phyloP scores from a whole-genome alignment of 305 asterid genomes.

The Fraxinus xanthoxyloides region DNA sequence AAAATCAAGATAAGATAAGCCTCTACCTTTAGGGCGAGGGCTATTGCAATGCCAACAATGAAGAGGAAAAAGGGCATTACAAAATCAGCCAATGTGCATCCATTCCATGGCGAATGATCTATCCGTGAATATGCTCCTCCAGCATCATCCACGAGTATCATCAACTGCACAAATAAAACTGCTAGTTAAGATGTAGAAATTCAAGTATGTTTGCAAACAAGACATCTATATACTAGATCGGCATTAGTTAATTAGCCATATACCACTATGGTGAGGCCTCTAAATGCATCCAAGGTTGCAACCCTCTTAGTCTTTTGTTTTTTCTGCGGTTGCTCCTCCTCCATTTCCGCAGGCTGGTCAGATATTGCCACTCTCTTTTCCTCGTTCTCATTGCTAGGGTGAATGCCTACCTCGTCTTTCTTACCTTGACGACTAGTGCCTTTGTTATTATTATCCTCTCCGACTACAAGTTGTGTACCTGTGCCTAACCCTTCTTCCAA shows the following conservation, averaged over 20 bases:
- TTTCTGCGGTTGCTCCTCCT: slow-evolving; percentile 28
- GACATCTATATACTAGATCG: neutral
- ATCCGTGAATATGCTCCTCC: slow-evolving; percentile 66
- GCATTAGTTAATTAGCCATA: neutral
- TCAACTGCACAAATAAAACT: slow-evolving; percentile 34
- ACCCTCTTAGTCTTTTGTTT: slow-evolving; percentile 64
- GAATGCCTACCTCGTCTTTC: slow-evolving; percentile 7
- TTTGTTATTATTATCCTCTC: slow-evolving; percentile 14
- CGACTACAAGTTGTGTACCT: slow-evolving; percentile 1
- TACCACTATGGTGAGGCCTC: slow-evolving; percentile 91
- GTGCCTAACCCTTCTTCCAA: slow-evolving; percentile 62
- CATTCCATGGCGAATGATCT: slow-evolving; percentile 95
- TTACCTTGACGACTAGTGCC: neutral
- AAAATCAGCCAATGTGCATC: slow-evolving; percentile 87
- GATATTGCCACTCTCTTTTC: neutral
- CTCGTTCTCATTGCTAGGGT: slow-evolving; percentile 3
- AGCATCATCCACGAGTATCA: slow-evolving; percentile 84
- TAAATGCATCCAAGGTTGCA: slow-evolving; percentile 84
- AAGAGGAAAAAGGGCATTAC: slow-evolving; percentile 87
- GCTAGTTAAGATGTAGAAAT: neutral
- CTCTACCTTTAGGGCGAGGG: slow-evolving; percentile 79
- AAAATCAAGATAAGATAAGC: neutral
- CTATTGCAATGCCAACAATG: slow-evolving; percentile 85
- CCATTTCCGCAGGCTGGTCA: slow-evolving; percentile 18
- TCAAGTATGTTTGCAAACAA: neutral